Conservation (phyloP, 306 rosid genomes). For the Erythrophleum fordii region DNA sequence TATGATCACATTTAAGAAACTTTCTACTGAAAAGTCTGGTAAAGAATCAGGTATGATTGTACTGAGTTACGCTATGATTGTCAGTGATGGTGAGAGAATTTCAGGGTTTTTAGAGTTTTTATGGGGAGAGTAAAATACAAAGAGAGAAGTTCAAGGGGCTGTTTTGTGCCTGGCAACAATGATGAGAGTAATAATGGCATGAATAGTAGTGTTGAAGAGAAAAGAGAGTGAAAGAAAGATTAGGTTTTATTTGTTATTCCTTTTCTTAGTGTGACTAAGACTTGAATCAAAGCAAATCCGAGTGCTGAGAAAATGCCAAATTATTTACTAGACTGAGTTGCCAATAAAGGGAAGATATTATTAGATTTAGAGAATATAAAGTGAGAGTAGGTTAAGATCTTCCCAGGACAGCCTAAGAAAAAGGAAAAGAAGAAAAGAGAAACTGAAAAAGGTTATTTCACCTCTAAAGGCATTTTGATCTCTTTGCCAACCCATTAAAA, state of each 20-base stretch:
- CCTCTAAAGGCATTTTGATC: not conserved
- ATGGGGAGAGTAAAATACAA: not conserved
- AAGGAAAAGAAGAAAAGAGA: not conserved
- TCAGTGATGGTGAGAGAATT: not conserved
- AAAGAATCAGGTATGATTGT: not conserved
- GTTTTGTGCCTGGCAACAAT: not conserved
- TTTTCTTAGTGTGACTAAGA: not conserved
- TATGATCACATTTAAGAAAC: not conserved
- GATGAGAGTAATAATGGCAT: slow-evolving; percentile 5
- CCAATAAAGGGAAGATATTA: not conserved
- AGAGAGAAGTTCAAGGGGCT: not conserved
- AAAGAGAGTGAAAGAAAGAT: not conserved
- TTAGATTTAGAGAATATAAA: not conserved
- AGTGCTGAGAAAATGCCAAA: not conserved
- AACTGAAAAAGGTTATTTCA: not conserved
- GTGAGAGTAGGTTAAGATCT: not conserved
- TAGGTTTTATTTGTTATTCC: not conserved
- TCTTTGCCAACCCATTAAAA: not conserved
- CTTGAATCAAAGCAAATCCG: not conserved
- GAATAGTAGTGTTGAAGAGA: not conserved
- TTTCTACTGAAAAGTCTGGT: not conserved
- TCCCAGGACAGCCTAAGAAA: not conserved
- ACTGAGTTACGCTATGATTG: not conserved
- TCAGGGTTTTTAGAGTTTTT: not conserved
- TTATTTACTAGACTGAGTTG: not conserved